A percentile compares a stretch with the other conserved stretches of the same genome.
These are phyloP conservation scores for Ichthyophthirius multifiliis DNA, from an alignment of 169 alveolate genomes.

Conservation along the genomic window DNA sequence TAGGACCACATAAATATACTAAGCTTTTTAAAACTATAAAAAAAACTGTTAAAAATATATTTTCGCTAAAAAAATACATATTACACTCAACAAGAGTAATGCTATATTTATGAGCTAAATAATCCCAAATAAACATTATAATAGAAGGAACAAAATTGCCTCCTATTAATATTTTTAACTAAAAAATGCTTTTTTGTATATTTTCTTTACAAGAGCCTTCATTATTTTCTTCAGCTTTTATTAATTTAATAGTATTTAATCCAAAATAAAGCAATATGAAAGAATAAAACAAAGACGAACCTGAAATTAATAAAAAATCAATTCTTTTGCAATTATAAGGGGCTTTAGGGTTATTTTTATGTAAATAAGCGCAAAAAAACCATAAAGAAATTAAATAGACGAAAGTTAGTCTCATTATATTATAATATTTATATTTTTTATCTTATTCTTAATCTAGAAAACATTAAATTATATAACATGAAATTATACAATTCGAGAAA, in stretches of 20 bases:
- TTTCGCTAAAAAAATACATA: neutral
- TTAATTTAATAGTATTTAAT: neutral
- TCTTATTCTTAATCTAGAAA: too few species aligned
- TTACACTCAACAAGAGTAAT: neutral
- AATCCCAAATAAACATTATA: neutral
- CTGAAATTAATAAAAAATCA: neutral
- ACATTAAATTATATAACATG: too few species aligned
- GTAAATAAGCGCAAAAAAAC: neutral
- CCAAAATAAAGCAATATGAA: neutral
- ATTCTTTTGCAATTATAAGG: neutral
- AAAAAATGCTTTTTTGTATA: neutral
- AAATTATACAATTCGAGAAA: too few species aligned
- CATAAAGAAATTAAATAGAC: neutral
- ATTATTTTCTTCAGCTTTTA: neutral
- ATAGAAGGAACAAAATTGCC: neutral
- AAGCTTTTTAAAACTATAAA: neutral
- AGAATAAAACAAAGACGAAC: neutral
- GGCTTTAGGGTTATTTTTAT: conserved; percentile 3
- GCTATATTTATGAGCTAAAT: neutral
- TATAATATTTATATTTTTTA: too few species aligned
- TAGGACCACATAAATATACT: neutral
- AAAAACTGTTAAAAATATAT: neutral
- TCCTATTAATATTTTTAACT: neutral
- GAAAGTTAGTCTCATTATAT: neutral
- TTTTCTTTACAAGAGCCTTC: too few species aligned